Percentiles rank a stretch among this genome's conserved stretches.
These are phyloP conservation scores for Themeda triandra DNA, from an alignment of 176 grass and related monocot species.

Conservation along the genomic window DNA sequence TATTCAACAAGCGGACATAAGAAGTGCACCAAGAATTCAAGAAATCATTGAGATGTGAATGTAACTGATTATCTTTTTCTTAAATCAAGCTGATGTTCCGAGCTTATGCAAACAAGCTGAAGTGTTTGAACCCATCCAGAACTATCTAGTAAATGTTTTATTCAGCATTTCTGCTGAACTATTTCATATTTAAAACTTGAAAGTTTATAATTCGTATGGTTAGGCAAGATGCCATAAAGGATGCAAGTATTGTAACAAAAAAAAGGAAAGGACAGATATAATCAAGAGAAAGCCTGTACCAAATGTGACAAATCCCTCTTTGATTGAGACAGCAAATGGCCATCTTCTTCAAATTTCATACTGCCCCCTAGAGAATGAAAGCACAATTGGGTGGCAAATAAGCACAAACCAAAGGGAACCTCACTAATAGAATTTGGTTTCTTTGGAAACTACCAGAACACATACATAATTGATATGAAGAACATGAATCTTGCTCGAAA, in stretches of 20 bases:
- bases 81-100: not conserved
- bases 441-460: not conserved
- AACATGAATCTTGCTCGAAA: not conserved
- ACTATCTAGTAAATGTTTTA: not conserved
- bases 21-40: not conserved
- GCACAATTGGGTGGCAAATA: not conserved
- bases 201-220: not conserved
- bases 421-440: not conserved
- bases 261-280: not conserved
- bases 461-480: conserved; percentile 18
- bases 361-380: conserved; percentile 25
- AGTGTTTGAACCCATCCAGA: not conserved
- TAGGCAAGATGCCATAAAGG: not conserved
- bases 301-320: conserved; percentile 3
- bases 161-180: not conserved
- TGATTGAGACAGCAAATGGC: not conserved
- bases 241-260: not conserved
- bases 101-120: not conserved
- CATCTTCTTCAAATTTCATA: conserved; percentile 13
- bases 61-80: not conserved
- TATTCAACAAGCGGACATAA: not conserved
- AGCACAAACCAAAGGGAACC: not conserved
- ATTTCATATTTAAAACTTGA: not conserved
- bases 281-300: conserved; percentile 15
- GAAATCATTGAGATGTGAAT: not conserved